phyloP scores from a whole-genome alignment of 129 eudicot species.

The Lactuca sativa region DNA sequence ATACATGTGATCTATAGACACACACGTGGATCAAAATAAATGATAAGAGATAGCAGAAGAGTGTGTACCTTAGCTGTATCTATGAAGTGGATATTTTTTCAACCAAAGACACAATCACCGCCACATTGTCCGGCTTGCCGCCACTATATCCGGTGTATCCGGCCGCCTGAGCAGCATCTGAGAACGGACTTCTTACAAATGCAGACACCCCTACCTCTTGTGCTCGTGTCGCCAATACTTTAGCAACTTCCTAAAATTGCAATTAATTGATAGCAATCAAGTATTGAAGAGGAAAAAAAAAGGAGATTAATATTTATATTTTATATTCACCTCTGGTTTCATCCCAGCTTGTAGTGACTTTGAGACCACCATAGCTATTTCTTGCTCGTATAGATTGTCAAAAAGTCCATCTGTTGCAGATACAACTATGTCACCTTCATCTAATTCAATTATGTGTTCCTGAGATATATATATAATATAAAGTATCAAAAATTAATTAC shows the following conservation, averaged over 20 bases:
- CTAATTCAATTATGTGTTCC: conserved; percentile 64
- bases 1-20: too few species aligned
- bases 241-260: conserved; percentile 64
- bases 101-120: conserved; percentile 81
- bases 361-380: conserved; percentile 56
- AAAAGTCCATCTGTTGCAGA: conserved; percentile 91
- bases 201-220: conserved; percentile 73
- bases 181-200: conserved; percentile 69
- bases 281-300: not conserved
- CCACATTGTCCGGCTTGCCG: conserved; percentile 87
- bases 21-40: not conserved
- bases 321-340: conserved; percentile 48
- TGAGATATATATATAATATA: conserved; percentile 15
- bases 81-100: conserved; percentile 30
- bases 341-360: conserved; percentile 50
- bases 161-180: conserved; percentile 83
- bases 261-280: not conserved
- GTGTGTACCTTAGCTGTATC: conserved; percentile 26
- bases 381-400: conserved; percentile 84
- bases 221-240: conserved; percentile 61
- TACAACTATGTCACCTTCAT: conserved; percentile 67
- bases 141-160: conserved; percentile 70
- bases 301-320: not conserved
- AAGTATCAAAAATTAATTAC: not conserved
- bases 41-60: not conserved